Percentiles rank a stretch among this genome's conserved stretches.
These are phyloP conservation scores for Colletotrichum cereale DNA, from an alignment of 2,329 filamentous ascomycete species.

Conservation along the genomic window DNA sequence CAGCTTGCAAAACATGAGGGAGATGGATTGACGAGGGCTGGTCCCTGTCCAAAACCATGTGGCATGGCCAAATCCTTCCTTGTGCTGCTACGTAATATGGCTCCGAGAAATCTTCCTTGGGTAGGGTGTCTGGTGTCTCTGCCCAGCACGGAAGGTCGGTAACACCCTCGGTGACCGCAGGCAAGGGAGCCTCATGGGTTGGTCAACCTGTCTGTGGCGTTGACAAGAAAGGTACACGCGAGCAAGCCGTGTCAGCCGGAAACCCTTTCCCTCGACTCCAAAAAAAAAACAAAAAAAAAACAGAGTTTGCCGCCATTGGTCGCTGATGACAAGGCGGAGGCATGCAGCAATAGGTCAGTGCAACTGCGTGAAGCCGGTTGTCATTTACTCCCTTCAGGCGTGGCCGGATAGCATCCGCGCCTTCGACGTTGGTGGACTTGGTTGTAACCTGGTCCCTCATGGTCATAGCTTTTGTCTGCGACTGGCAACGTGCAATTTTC, in stretches of 20 bases:
- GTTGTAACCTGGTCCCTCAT: slow-evolving; percentile 17
- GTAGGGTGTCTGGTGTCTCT: slow-evolving; percentile 19
- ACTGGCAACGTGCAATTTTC: slow-evolving; percentile 23
- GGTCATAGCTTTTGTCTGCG: slow-evolving; percentile 26
- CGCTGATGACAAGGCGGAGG: not conserved
- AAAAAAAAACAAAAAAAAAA: slow-evolving; percentile 8
- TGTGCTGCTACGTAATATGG: slow-evolving; percentile 9
- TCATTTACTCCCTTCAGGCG: slow-evolving; percentile 1
- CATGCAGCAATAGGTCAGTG: slow-evolving; percentile 11
- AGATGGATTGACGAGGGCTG: slow-evolving; percentile 9
- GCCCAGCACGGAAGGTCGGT: not conserved
- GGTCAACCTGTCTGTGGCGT: not conserved
- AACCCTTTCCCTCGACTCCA: not conserved
- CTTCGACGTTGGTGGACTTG: slow-evolving; percentile 13
- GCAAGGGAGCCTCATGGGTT: not conserved
- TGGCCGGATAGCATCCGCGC: slow-evolving; percentile 36
- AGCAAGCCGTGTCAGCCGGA: not conserved
- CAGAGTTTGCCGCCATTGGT: slow-evolving; percentile 10
- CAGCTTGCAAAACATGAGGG: slow-evolving; percentile 23
- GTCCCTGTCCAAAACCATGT: slow-evolving; percentile 40
- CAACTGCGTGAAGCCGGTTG: slow-evolving; percentile 1
- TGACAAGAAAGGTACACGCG: too few species aligned
- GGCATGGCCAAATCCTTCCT: slow-evolving; percentile 33
- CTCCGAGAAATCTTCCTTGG: slow-evolving; percentile 9
- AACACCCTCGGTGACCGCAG: not conserved